Evolutionary conservation across 768 basidiomycete genomes (phyloP), one percentile per base, ranked within the genome.

Genomic region (Amyloporia xantha): DNA sequence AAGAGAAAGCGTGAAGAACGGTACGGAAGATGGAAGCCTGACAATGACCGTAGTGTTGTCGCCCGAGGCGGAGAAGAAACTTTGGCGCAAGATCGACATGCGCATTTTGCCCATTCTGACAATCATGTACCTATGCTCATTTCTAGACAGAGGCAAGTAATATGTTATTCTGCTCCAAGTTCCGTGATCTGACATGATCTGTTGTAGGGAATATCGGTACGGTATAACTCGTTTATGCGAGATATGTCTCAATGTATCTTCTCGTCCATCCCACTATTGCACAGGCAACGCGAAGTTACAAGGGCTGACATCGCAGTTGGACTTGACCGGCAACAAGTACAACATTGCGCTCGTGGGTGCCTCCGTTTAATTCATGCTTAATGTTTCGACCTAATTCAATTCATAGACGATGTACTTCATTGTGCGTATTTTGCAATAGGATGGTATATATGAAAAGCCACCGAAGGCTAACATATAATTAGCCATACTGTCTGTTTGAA

Each of bases 391-490:
- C 21, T 10, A 46, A 13, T 43, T 30, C 42, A 41, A 27, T 20
- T 4, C 23, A 6, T 44, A 85, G 82, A 84, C 82, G 0, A 80
- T 81, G 77, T 86, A 75, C 57, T 85, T 84, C 59, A 75, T 86
- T 36, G 83, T 84, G 57, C 47, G 79, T 64, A 13, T 27, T n/a
- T n/a, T n/a, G n/a, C n/a, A n/a, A n/a, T n/a, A n/a, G n/a, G n/a
- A n/a, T n/a, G n/a, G n/a, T n/a, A n/a, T n/a, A n/a, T n/a, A n/a
- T n/a, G n/a, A n/a, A n/a, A n/a, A n/a, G n/a, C n/a, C n/a, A n/a
- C n/a, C n/a, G n/a, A n/a, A n/a, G n/a, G n/a, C n/a, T 63, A 13
- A 47, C 24, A 11, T 26, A 17, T 30, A 17, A 33, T 2, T 23
- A 77, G 79, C 77, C 76, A 6, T 79, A 78, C 54, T 81, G 79